These are phyloP conservation scores for Juncus effusus DNA, from an alignment of 176 grass and related monocot species.

Conservation along the genomic window DNA sequence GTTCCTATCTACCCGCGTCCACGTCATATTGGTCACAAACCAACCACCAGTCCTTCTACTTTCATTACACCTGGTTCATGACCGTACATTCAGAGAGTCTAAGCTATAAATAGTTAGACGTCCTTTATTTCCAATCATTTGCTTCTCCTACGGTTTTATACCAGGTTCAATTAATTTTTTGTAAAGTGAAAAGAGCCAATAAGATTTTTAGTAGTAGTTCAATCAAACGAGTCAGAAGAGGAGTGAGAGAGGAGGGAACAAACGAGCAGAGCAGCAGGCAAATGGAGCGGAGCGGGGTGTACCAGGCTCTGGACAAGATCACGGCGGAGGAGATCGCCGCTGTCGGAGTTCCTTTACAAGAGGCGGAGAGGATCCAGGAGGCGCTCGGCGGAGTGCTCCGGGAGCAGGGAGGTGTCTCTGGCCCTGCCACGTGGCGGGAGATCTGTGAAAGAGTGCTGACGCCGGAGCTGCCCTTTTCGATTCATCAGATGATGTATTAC, in stretches of 20 bases:
- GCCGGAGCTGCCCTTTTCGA: constrained; percentile 55
- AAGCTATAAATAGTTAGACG: too few species aligned
- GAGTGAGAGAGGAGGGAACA: neutral
- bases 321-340: constrained; percentile 58
- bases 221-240: neutral
- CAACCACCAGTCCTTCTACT: too few species aligned
- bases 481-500: constrained; percentile 95
- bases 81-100: too few species aligned
- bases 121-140: too few species aligned
- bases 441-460: constrained; percentile 42
- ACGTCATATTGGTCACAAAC: too few species aligned
- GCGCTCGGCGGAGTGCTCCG: constrained; percentile 30
- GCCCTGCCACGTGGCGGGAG: constrained; percentile 51
- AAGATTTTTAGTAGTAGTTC: neutral
- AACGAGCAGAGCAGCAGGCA: neutral
- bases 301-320: constrained; percentile 52
- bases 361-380: constrained; percentile 41
- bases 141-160: too few species aligned
- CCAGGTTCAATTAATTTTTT: too few species aligned
- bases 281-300: constrained; percentile 30
- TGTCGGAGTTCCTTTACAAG: constrained; percentile 32
- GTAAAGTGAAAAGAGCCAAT: too few species aligned
- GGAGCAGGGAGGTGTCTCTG: constrained; percentile 15
- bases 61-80: too few species aligned
- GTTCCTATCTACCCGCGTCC: too few species aligned